Percentiles rank a stretch among this genome's conserved stretches.
Evolutionary conservation across 345 rosid species (phyloP).

Genomic region (Citrus cavaleriei): DNA sequence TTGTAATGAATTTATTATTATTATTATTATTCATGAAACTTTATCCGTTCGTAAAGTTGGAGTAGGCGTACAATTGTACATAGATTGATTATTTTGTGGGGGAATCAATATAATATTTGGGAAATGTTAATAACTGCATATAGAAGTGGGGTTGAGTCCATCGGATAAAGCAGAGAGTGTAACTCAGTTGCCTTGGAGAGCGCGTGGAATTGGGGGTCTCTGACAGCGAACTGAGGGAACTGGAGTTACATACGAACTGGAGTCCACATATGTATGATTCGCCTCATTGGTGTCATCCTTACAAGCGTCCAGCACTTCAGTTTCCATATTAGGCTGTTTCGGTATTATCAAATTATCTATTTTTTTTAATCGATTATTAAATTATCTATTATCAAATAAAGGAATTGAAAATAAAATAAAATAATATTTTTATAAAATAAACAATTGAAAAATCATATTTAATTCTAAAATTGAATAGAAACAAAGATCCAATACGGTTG

Average conservation of each 20-base stretch:
- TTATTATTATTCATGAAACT: too few species aligned
- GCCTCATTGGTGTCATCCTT: not conserved
- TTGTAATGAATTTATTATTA: too few species aligned
- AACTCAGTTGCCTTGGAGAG: not conserved
- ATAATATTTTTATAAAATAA: too few species aligned
- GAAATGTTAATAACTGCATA: not conserved
- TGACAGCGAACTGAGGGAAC: not conserved
- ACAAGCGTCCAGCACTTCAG: not conserved
- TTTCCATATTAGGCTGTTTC: not conserved
- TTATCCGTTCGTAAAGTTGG: too few species aligned
- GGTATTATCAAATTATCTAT: not conserved
- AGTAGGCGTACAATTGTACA: too few species aligned
- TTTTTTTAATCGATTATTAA: too few species aligned
- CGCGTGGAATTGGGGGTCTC: slow-evolving; percentile 4
- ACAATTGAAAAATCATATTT: too few species aligned
- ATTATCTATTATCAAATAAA: not conserved
- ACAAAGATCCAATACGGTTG: not conserved
- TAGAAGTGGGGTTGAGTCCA: not conserved
- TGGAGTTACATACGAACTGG: not conserved
- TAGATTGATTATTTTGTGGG: not conserved
- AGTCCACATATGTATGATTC: not conserved
- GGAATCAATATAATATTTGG: not conserved
- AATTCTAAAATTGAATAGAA: not conserved
- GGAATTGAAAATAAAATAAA: too few species aligned
- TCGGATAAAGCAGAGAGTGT: not conserved